A percentile compares a stretch with the other conserved stretches of the same genome.
Conservation (phyloP, 2,329 filamentous ascomycete genomes). For the Berkeleyomyces rouxiae region DNA sequence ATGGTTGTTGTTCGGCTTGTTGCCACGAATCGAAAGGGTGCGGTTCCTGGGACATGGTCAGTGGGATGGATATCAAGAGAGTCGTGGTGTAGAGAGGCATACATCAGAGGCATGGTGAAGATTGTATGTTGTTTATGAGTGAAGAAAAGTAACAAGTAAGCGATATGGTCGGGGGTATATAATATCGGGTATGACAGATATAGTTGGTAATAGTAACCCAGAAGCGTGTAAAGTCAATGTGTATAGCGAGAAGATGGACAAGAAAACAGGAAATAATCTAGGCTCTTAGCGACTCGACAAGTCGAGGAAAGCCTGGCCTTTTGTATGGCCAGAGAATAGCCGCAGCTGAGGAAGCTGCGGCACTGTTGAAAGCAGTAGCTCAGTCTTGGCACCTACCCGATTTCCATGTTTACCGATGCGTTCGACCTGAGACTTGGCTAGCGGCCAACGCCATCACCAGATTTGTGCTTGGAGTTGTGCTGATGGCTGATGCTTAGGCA, state of each 20-base stretch:
- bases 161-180: neutral
- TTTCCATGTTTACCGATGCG: neutral
- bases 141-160: neutral
- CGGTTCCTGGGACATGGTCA: constrained; percentile 8
- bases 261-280: neutral
- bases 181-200: neutral
- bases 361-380: neutral
- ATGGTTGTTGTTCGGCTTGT: constrained; percentile 24
- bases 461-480: neutral
- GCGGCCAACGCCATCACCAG: neutral
- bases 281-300: neutral
- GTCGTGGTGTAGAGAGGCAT: neutral
- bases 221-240: neutral
- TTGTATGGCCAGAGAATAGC: neutral
- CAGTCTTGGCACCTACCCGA: neutral
- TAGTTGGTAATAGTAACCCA: neutral
- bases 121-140: neutral
- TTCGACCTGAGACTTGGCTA: neutral
- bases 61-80: neutral
- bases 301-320: neutral
- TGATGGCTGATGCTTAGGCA: neutral
- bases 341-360: neutral
- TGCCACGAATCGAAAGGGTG: constrained; percentile 17
- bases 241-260: neutral
- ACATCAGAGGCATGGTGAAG: constrained; percentile 13